Base-by-base conservation (phyloP, 208 protist genomes). In the Zelonia costaricensis region DNA sequence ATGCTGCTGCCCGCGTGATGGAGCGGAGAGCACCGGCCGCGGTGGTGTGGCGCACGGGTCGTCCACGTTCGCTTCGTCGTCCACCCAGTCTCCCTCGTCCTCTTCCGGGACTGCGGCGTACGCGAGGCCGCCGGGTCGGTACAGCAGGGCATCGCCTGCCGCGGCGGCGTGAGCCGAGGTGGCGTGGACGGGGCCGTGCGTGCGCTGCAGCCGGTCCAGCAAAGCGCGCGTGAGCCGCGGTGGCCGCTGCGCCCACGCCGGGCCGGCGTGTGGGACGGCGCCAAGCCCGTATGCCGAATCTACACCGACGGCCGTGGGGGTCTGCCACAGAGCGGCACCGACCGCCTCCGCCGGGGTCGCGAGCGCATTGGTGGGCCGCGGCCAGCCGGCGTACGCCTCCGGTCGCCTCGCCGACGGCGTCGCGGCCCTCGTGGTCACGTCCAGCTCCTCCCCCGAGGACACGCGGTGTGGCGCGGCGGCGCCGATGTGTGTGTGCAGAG, bases 141-240 rank as follows among this genome's bases (percentile, higher is more conserved):
- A 55, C 9, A 33, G 10, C 18, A 10, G 33, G 33, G 7, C 33
- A 10, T 38, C 7, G 33, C 7, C 13, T 7, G n/a, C 28, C 22
- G 40, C 10, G 18, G 25, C 36, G 16, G 51, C 38, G 12, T n/a
- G 22, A 18, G 42, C 28, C 7, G 25, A 10, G 44, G 43, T 13
- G 20, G 2, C 28, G 13, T 8, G 16, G n/a, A 28, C 12, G 8
- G 55, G 22, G n/a, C 38, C 6, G 63, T 56, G n/a, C 36, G 18
- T 48, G 36, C 40, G 20, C 31, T 70, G 63, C 3, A 70, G 53
- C 2, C n/a, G 33, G 28, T 57, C 55, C 8, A 70, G 63, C 33
- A 45, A 40, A 12, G 33, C 47, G 1, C 55, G 44, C 5, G 63
- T 70, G 33, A 70, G 55, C 9, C 46, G 45, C 22, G 63, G 46